A percentile compares a stretch with the other conserved stretches of the same genome.
These are phyloP conservation scores for Casuarina equisetifolia DNA, from an alignment of 306 rosid genomes.

Conservation along the genomic window DNA sequence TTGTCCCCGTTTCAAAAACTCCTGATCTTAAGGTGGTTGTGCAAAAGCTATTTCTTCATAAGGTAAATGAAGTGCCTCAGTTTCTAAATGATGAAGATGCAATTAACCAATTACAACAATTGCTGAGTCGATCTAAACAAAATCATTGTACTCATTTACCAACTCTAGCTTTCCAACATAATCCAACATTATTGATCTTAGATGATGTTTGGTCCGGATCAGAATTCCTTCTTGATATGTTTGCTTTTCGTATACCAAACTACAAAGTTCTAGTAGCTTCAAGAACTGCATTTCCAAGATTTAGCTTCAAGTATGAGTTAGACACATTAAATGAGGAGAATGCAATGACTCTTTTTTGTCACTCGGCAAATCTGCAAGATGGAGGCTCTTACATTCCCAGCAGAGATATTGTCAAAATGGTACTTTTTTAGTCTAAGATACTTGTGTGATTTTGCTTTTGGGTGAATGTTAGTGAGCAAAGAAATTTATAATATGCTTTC, in stretches of 20 bases:
- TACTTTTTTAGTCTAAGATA: no score
- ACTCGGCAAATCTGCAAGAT: no score
- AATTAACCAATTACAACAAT: slow-evolving; percentile 23
- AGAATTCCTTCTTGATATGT: slow-evolving; percentile 42
- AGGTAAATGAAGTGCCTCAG: slow-evolving; percentile 13
- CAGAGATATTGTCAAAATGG: no score
- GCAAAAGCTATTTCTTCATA: slow-evolving; percentile 12
- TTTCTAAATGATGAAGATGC: slow-evolving; percentile 41
- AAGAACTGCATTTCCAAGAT: slow-evolving; percentile 35
- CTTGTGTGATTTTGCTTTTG: no score
- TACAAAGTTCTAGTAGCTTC: slow-evolving; percentile 70
- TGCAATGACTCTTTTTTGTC: no score
- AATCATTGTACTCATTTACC: no score
- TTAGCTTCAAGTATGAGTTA: not conserved
- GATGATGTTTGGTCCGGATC: slow-evolving; percentile 70
- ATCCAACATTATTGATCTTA: slow-evolving; percentile 45
- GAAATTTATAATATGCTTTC: no score
- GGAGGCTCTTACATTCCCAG: no score
- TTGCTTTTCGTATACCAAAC: slow-evolving; percentile 31
- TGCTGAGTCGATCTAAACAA: slow-evolving; percentile 21
- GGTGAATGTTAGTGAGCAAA: no score
- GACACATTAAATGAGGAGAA: no score
- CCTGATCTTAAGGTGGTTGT: slow-evolving; percentile 21
- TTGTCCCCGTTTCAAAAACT: slow-evolving; percentile 35
- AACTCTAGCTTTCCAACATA: not conserved